phyloP scores from a whole-genome alignment of 192 early-diverging fungal species.

The Globomyces pollinis-pini region DNA sequence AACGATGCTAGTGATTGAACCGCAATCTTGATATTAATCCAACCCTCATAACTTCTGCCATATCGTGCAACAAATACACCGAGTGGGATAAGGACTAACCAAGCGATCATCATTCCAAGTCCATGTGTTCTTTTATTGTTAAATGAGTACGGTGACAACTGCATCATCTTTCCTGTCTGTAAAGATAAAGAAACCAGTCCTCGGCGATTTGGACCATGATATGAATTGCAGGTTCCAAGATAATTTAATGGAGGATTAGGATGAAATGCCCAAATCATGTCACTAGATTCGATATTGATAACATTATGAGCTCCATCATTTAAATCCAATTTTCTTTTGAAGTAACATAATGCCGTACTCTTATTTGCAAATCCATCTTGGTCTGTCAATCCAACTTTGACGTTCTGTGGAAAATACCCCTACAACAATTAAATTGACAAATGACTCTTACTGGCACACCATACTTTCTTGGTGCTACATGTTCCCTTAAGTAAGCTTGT shows the following conservation, averaged over 20 bases:
- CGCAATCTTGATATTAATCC: slow-evolving; percentile 25
- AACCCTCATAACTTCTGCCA: slow-evolving; percentile 17
- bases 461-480: no score
- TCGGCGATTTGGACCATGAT: slow-evolving; percentile 16
- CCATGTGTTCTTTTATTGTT: slow-evolving; percentile 22
- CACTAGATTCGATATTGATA: not conserved
- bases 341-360: slow-evolving; percentile 1
- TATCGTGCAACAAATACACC: slow-evolving; percentile 31
- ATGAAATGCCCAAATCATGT: slow-evolving; percentile 32
- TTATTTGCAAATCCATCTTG: no score
- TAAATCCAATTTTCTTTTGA: not conserved
- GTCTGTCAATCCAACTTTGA: no score
- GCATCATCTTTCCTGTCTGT: not conserved
- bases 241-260: slow-evolving; percentile 10
- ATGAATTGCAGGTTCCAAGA: slow-evolving; percentile 13
- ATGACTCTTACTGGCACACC: no score
- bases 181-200: slow-evolving; percentile 10
- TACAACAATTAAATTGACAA: no score
- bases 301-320: slow-evolving; percentile 8
- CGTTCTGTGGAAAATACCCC: no score
- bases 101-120: slow-evolving; percentile 29
- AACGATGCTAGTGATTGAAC: slow-evolving; percentile 20
- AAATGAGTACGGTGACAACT: not conserved
- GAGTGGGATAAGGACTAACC: slow-evolving; percentile 29
- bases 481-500: no score